A percentile compares a stretch with the other conserved stretches of the same genome.
Evolutionary conservation across 2,329 filamentous ascomycete species (phyloP).

Genomic region (Aureobasidium sp.): DNA sequence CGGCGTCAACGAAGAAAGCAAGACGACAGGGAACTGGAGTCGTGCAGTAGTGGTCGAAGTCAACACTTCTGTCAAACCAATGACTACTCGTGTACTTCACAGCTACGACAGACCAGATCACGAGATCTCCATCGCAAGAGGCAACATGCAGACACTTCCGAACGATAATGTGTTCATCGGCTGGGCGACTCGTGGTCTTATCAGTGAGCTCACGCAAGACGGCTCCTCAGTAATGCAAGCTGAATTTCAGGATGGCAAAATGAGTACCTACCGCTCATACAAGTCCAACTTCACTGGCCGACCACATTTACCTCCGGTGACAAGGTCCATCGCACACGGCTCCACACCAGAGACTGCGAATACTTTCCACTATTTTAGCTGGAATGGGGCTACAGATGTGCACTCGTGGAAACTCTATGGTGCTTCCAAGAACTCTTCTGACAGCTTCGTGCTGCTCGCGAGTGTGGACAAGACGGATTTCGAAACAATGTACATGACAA

Average conservation of each 20-base stretch:
- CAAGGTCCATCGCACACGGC: slow-evolving; percentile 27
- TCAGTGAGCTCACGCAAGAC: slow-evolving; percentile 27
- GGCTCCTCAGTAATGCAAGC: slow-evolving; percentile 29
- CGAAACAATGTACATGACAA: slow-evolving; percentile 11
- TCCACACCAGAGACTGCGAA: slow-evolving; percentile 23
- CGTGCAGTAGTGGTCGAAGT: slow-evolving; percentile 10
- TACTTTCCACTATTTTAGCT: slow-evolving; percentile 29
- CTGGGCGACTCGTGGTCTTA: slow-evolving; percentile 31
- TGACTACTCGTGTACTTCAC: background rate
- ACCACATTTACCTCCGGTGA: slow-evolving; percentile 21
- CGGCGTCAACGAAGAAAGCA: background rate
- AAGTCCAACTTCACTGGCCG: slow-evolving; percentile 31
- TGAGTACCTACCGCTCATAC: slow-evolving; percentile 34
- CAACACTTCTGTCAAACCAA: background rate
- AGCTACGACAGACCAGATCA: slow-evolving; percentile 30
- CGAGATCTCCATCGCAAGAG: slow-evolving; percentile 25
- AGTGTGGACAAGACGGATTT: slow-evolving; percentile 9
- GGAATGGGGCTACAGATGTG: slow-evolving; percentile 35
- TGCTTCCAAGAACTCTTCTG: background rate
- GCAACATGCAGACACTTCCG: slow-evolving; percentile 30
- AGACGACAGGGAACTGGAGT: background rate
- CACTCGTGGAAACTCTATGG: slow-evolving; percentile 30
- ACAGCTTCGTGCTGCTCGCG: background rate
- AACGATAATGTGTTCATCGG: slow-evolving; percentile 31
- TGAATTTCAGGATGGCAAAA: slow-evolving; percentile 27